Conservation (phyloP, 345 rosid genomes). For the Raphanus raphanistrum region DNA sequence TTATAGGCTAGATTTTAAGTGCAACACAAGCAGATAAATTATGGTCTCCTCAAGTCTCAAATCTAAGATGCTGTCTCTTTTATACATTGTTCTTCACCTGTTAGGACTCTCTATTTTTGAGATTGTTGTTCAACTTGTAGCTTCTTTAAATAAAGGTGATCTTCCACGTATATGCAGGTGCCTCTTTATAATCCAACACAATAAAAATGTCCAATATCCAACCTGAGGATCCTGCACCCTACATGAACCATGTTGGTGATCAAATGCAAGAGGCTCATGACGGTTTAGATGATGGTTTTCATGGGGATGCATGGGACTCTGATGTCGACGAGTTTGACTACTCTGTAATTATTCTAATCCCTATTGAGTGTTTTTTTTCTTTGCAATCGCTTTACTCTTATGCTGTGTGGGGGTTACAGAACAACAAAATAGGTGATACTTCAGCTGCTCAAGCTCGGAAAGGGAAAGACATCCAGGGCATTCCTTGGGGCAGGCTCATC, state of each 20-base stretch:
- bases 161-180: slow-evolving; percentile 20
- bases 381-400: not conserved
- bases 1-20: too few relatives aligned
- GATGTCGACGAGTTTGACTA: slow-evolving; percentile 67
- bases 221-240: slow-evolving; percentile 63
- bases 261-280: slow-evolving; percentile 38
- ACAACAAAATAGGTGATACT: not conserved
- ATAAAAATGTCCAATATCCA: slow-evolving; percentile 57
- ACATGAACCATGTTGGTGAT: slow-evolving; percentile 56
- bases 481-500: not conserved
- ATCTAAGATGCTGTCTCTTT: not conserved
- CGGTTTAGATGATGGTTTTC: slow-evolving; percentile 50
- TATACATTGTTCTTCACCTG: not conserved
- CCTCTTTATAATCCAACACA: not conserved
- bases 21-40: not conserved
- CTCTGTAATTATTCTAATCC: slow-evolving; percentile 40
- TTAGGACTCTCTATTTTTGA: not conserved
- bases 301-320: slow-evolving; percentile 58
- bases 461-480: not conserved
- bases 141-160: not conserved
- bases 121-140: not conserved
- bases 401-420: not conserved
- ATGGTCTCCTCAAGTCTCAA: not conserved
- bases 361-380: not conserved
- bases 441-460: not conserved